Evolutionary conservation across 768 basidiomycete species (phyloP), one percentile per base, ranked within the genome.

Genomic region (Rhizopogon salebrosus): DNA sequence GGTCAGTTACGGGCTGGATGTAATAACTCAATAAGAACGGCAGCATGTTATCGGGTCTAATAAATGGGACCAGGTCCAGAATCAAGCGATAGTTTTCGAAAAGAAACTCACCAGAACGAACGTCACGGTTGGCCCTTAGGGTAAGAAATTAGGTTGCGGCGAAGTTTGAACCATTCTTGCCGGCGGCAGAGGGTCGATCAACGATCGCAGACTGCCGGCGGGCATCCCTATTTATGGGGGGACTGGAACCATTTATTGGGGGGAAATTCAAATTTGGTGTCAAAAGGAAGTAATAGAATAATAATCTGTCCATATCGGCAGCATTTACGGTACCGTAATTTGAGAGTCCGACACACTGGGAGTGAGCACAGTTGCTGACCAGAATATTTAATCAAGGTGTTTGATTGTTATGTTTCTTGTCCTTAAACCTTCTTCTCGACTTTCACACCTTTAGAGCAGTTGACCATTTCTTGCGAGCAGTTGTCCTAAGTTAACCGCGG

Each of bases 171-270:
- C n/a, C 6, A 7, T 14, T 4, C 7, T 34, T 34, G 31, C 45
- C 45, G 45, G 45, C 45, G 45, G 45, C 45, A 45, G 18, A 22
- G 27, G 18, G 43, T 45, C 43, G 45, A 46, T 46, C 45, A 43
- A 24, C n/a, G 42, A 43, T 43, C 40, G 31, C 31, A 46, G 27
- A 43, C 24, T 43, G 27, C 42, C 42, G 42, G 27, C 42, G 18
- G 45, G 29, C 18, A 7, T n/a, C 11, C 10, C 27, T 26, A 1
- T 27, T 27, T 27, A 27, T 5, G 27, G 27, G 6, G 8, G 8
- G 5, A 27, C 27, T 27, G 27, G 3, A 27, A 27, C 27, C 27
- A 27, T 27, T 38, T 38, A 8, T 18, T 1, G 8, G 24, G 9
- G 24, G 26, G 26, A 26, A 42, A 41, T 26, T 20, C 27, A 27